These are phyloP conservation scores for Trichoderma harzianum DNA, from an alignment of 2,329 filamentous ascomycete genomes.

Conservation along the genomic window DNA sequence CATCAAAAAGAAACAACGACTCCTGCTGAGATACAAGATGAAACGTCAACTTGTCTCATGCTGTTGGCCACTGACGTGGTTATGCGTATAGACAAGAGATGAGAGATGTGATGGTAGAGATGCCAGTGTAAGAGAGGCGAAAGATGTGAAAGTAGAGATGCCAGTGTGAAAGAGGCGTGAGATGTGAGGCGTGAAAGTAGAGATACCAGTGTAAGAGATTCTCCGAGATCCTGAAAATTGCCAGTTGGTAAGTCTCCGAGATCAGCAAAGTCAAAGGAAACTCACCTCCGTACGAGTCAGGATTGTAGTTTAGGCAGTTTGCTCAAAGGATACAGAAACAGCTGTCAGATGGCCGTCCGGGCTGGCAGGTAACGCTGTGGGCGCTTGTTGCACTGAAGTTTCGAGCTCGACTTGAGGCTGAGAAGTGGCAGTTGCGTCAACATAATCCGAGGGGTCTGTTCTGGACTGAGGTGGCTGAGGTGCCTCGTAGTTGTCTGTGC, in stretches of 20 bases:
- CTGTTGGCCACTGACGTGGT: no score
- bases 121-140: no score
- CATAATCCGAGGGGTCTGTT: slow-evolving; percentile 40
- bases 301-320: slow-evolving; percentile 19
- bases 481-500: slow-evolving; percentile 28
- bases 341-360: slow-evolving; percentile 14
- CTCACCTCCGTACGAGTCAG: slow-evolving; percentile 45
- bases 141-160: no score
- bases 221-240: no score
- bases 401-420: slow-evolving; percentile 23
- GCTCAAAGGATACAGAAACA: slow-evolving; percentile 16
- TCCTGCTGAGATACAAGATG: not conserved
- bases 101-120: no score
- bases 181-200: no score
- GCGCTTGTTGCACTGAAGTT: slow-evolving; percentile 19
- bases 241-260: no score
- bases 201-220: no score
- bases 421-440: slow-evolving; percentile 29
- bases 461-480: slow-evolving; percentile 34
- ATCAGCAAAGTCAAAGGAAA: slow-evolving; percentile 32
- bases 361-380: not conserved
- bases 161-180: no score
- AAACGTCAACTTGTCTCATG: not conserved
- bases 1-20: not conserved
- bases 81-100: no score